Conservation (phyloP, 805 yeast genomes). For the Pichia eremophila region DNA sequence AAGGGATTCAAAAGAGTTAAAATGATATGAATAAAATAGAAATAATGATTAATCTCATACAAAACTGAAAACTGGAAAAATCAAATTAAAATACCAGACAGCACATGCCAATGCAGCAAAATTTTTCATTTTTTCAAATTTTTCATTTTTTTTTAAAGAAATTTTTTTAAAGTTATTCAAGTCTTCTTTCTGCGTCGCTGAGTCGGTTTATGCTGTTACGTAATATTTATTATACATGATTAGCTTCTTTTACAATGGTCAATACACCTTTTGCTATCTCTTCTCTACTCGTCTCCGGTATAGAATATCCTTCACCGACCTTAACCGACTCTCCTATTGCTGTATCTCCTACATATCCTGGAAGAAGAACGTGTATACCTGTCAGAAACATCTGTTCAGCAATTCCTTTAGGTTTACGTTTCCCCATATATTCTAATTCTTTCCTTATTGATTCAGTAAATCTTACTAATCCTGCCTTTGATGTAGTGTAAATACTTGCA, state of each 20-base stretch:
- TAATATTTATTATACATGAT: too few relatives aligned
- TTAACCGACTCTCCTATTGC: constrained; percentile 45
- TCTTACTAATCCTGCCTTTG: constrained; percentile 62
- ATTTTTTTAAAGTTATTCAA: too few relatives aligned
- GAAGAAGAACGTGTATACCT: constrained; percentile 51
- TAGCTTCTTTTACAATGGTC: too few relatives aligned
- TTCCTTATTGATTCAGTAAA: constrained; percentile 41
- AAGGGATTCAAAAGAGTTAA: too few relatives aligned
- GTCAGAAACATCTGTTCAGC: background rate
- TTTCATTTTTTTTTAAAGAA: too few relatives aligned
- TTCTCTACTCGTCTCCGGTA: constrained; percentile 1
- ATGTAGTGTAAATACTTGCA: constrained; percentile 55
- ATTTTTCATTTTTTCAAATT: background rate
- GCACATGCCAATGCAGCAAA: too few relatives aligned
- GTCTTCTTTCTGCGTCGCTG: too few relatives aligned
- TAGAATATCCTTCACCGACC: background rate
- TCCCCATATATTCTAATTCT: background rate
- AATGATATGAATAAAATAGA: too few relatives aligned
- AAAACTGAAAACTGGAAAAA: too few relatives aligned
- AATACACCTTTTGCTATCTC: constrained; percentile 8
- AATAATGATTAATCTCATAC: too few relatives aligned
- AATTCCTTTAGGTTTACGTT: background rate
- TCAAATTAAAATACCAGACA: too few relatives aligned
- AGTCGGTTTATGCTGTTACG: too few relatives aligned
- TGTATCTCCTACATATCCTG: constrained; percentile 60